These are phyloP conservation scores for Gossypium longicalyx DNA, from an alignment of 345 rosid species.

Conservation along the genomic window DNA sequence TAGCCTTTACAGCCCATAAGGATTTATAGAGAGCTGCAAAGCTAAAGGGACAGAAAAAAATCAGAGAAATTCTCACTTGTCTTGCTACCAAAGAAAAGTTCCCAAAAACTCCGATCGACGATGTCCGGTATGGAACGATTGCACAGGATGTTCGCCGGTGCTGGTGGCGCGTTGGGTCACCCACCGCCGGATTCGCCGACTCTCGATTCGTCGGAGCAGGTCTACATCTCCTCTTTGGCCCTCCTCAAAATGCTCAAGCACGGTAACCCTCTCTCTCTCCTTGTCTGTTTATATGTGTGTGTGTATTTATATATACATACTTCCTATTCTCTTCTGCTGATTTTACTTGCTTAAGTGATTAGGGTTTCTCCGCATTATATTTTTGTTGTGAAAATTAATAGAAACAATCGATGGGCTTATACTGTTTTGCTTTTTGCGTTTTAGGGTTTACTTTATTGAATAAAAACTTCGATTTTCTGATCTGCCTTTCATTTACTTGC, in stretches of 20 bases:
- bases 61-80: neutral
- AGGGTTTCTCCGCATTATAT: slow-evolving; percentile 15
- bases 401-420: neutral
- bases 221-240: slow-evolving; percentile 97
- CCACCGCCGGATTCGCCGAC: slow-evolving; percentile 93
- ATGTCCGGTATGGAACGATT: slow-evolving; percentile 77
- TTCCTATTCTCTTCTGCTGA: neutral
- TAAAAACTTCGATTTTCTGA: neutral
- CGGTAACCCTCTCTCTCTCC: slow-evolving; percentile 32
- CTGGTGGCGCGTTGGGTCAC: slow-evolving; percentile 80
- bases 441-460: neutral
- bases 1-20: neutral
- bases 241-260: slow-evolving; percentile 97
- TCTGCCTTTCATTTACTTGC: neutral
- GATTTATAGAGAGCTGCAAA: too few relatives aligned
- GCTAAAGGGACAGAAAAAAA: neutral
- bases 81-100: slow-evolving; percentile 23
- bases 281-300: neutral
- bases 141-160: slow-evolving; percentile 85
- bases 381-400: neutral
- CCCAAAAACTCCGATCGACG: slow-evolving; percentile 1
- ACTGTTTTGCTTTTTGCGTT: neutral
- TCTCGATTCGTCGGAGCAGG: slow-evolving; percentile 94
- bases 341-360: neutral
- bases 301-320: neutral